phyloP scores from a whole-genome alignment of 345 rosid genomes.

The Linum usitatissimum region DNA sequence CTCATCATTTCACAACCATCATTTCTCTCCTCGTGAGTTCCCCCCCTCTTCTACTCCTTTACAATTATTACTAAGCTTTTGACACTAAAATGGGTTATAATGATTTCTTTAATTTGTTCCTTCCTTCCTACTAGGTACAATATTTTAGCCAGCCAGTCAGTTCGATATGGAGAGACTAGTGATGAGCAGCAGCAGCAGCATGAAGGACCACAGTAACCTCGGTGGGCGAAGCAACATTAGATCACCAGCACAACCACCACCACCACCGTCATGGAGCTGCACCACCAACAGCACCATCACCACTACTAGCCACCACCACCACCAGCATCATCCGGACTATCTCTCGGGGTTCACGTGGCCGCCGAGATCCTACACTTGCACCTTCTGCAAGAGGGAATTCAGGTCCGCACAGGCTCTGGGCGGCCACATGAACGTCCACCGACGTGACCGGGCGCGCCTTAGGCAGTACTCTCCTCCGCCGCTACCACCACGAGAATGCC shows the following conservation, averaged over 20 bases:
- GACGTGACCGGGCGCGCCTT: constrained; percentile 87
- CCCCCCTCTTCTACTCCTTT: no score
- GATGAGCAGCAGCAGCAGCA: neutral
- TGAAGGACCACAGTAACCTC: neutral
- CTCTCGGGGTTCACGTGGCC: constrained; percentile 80
- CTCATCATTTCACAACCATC: no score
- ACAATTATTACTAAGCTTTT: no score
- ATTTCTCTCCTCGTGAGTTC: no score
- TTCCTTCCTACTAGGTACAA: neutral
- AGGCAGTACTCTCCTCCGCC: constrained; percentile 43
- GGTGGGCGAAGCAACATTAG: neutral
- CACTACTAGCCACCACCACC: neutral
- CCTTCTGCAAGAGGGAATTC: constrained; percentile 89
- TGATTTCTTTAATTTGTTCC: no score
- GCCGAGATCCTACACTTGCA: constrained; percentile 86
- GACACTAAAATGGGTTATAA: no score
- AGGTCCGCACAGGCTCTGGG: constrained; percentile 97
- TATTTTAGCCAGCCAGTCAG: neutral
- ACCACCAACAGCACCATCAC: neutral
- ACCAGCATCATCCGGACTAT: constrained; percentile 24
- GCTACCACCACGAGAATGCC: constrained; percentile 24
- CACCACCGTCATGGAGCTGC: neutral
- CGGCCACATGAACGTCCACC: constrained; percentile 94
- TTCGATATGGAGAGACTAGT: neutral
- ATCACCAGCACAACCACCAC: neutral